A percentile compares a stretch with the other conserved stretches of the same genome.
Conservation (phyloP, 139 green algal species). For the Coelastrella sp. region DNA sequence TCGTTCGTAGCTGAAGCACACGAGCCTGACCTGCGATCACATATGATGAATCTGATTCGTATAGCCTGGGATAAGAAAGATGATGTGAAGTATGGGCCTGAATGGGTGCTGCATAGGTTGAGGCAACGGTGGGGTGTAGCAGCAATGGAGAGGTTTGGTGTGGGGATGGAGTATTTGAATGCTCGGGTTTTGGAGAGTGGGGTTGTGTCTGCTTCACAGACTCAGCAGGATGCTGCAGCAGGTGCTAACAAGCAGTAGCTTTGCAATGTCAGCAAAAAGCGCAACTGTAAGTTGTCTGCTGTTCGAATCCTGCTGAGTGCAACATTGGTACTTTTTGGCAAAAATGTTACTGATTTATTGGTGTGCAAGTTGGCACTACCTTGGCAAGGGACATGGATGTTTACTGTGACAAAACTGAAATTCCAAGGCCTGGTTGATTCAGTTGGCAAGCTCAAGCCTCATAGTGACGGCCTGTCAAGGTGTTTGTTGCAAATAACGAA, state of each 20-base stretch:
- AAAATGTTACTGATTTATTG: too few relatives aligned
- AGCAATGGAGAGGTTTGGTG: slow-evolving; percentile 7
- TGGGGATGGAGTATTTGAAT: slow-evolving; percentile 13
- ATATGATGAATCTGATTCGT: slow-evolving; percentile 24
- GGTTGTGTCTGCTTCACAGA: neutral
- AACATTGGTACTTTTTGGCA: too few relatives aligned
- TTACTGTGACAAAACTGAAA: too few relatives aligned
- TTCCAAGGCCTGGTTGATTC: too few relatives aligned
- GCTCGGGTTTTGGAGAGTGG: neutral
- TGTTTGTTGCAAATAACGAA: too few relatives aligned
- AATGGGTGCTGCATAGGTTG: neutral
- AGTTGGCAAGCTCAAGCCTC: too few relatives aligned
- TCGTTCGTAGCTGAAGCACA: slow-evolving; percentile 21
- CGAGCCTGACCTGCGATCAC: neutral
- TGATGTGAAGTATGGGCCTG: neutral
- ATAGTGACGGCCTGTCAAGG: too few relatives aligned
- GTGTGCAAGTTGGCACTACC: too few relatives aligned
- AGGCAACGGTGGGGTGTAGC: slow-evolving; percentile 2
- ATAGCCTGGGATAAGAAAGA: neutral
- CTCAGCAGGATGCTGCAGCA: neutral
- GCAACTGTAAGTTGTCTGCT: too few relatives aligned
- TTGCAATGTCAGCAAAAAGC: neutral
- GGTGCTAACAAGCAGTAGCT: neutral
- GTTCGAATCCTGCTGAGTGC: too few relatives aligned
- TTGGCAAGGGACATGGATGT: too few relatives aligned